These are phyloP conservation scores for Fusarium verticillioides DNA, from an alignment of 2,329 filamentous ascomycete species.

Conservation along the genomic window DNA sequence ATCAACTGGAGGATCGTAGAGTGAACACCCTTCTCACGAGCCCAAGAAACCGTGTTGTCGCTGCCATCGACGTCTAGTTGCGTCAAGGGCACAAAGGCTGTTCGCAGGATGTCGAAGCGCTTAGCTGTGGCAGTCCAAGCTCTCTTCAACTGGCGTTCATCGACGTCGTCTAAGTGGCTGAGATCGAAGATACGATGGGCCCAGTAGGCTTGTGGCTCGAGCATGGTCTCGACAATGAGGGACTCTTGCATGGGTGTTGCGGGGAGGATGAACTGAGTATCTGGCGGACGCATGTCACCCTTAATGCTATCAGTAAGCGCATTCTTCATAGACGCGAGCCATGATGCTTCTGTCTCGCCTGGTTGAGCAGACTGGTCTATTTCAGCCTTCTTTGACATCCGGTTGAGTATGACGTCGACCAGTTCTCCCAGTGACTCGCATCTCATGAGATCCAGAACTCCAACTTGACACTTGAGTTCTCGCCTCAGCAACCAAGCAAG, in stretches of 20 bases:
- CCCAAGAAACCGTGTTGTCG: background rate
- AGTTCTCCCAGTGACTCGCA: conserved; percentile 11
- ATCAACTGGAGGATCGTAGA: conserved; percentile 12
- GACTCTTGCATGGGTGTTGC: conserved; percentile 25
- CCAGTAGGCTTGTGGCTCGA: conserved; percentile 25
- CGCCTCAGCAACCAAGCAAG: conserved; percentile 16
- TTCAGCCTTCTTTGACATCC: background rate
- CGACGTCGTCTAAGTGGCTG: conserved; percentile 2
- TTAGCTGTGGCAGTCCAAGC: conserved; percentile 14
- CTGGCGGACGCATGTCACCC: background rate
- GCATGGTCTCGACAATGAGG: conserved; percentile 23
- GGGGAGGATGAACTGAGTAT: conserved; percentile 5
- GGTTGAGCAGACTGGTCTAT: fast-evolving
- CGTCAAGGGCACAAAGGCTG: conserved; percentile 7
- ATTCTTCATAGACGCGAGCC: conserved; percentile 1
- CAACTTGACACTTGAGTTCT: conserved; percentile 11
- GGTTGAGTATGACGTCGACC: background rate
- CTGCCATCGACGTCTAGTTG: background rate
- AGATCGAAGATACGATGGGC: conserved; percentile 22
- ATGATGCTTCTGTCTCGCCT: background rate
- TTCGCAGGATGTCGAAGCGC: conserved; percentile 17
- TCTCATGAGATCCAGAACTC: conserved; percentile 21
- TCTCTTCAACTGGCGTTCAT: conserved; percentile 1
- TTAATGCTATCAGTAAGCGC: background rate
- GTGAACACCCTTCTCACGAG: background rate